Evolutionary conservation across 139 green algal species (phyloP).

Genomic region (Tetraselmis striata): DNA sequence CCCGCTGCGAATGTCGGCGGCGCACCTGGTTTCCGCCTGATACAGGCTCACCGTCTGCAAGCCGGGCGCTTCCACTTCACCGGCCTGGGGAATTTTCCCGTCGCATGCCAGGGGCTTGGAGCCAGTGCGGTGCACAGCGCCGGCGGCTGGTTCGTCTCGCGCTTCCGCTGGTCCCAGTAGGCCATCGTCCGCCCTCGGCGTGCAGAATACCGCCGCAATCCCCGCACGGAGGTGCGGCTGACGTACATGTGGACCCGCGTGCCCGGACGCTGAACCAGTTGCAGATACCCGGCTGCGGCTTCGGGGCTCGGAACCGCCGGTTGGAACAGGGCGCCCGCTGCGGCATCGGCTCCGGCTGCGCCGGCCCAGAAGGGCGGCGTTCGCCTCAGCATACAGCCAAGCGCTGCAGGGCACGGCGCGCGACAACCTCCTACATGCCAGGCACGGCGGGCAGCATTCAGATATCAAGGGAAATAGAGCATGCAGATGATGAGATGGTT

Average conservation of each 20-base stretch:
- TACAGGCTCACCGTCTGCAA: neutral
- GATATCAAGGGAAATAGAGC: too few relatives aligned
- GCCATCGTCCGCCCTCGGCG: neutral
- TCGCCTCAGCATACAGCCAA: slow-evolving; percentile 63
- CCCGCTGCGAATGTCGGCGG: too few relatives aligned
- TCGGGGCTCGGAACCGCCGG: neutral
- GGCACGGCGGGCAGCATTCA: too few relatives aligned
- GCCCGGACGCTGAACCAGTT: slow-evolving; percentile 29
- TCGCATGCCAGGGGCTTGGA: neutral
- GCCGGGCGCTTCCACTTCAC: neutral
- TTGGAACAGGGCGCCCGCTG: neutral
- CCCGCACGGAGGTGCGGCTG: slow-evolving; percentile 76
- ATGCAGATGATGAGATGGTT: too few relatives aligned
- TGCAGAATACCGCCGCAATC: slow-evolving; percentile 63
- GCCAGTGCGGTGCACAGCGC: neutral
- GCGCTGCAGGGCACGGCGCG: slow-evolving; percentile 49
- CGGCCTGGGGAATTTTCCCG: neutral
- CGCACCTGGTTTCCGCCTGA: neutral
- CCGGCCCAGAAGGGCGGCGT: neutral
- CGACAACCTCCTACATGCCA: slow-evolving; percentile 50
- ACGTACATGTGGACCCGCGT: slow-evolving; percentile 69
- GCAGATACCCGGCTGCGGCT: neutral
- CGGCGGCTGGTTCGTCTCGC: too few relatives aligned
- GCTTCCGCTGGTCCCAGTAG: too few relatives aligned
- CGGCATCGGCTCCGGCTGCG: neutral